Evolutionary conservation across 306 rosid genomes (phyloP).

Genomic region (Cicer arietinum): DNA sequence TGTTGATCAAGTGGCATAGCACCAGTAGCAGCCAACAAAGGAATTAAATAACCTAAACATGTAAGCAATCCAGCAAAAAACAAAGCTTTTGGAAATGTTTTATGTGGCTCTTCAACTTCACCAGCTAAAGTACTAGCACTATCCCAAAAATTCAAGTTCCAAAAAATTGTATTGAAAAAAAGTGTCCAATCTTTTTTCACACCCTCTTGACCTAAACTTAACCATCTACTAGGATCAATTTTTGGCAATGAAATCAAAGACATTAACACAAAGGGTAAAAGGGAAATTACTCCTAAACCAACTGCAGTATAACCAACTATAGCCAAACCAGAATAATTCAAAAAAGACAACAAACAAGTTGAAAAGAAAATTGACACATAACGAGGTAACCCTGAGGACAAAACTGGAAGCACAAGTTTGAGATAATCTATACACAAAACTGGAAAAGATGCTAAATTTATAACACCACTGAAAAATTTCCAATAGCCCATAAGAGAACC

Average conservation of each 20-base stretch:
- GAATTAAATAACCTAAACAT: slow-evolving; percentile 54
- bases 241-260: slow-evolving; percentile 60
- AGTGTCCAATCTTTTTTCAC: slow-evolving; percentile 59
- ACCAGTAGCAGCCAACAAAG: slow-evolving; percentile 59
- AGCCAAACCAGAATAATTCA: slow-evolving; percentile 65
- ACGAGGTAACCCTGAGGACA: slow-evolving; percentile 48
- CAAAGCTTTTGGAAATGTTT: slow-evolving; percentile 66
- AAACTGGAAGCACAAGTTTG: slow-evolving; percentile 45
- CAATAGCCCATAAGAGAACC: slow-evolving; percentile 69
- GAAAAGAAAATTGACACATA: slow-evolving; percentile 44
- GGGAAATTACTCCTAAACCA: slow-evolving; percentile 57
- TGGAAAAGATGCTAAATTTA: slow-evolving; percentile 69
- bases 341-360: slow-evolving; percentile 53
- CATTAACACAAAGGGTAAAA: slow-evolving; percentile 58
- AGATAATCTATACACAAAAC: slow-evolving; percentile 63
- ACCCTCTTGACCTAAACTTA: slow-evolving; percentile 51
- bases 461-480: slow-evolving; percentile 65
- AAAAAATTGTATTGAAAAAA: slow-evolving; percentile 64
- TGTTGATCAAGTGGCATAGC: slow-evolving; percentile 51
- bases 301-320: slow-evolving; percentile 64
- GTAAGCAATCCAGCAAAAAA: slow-evolving; percentile 60
- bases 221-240: slow-evolving; percentile 62
- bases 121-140: slow-evolving; percentile 73
- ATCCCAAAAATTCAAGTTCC: slow-evolving; percentile 80
- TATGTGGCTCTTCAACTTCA: slow-evolving; percentile 61